Base-by-base conservation (phyloP, 1,284 basidiomycete genomes). In the Takashimella koratensis region DNA sequence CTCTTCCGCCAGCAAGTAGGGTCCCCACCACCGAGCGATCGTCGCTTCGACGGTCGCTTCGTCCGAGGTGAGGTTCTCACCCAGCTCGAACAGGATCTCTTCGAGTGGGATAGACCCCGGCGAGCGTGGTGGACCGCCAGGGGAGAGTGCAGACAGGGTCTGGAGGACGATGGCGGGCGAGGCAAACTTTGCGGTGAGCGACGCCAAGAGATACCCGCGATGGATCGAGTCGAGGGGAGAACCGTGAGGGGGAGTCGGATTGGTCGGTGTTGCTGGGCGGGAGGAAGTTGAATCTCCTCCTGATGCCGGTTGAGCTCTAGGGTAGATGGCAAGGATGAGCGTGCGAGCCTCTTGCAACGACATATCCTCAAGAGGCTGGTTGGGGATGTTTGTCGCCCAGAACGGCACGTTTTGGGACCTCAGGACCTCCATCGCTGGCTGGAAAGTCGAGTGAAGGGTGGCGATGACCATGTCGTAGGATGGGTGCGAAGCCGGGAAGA, bases 11-110 rank as follows among this genome's bases (percentile, higher is more conserved):
- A 67, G 54, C 21, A 70, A 54, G 43, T 63, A 73, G 19, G 64
- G 65, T 12, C 62, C 65, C 69, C 75, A 76, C 76, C 76, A 77
- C 47, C 71, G 60, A 6, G 61, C 59, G n/a, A 74, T 66, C 6
- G 74, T 66, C 0, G 67, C 68, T 55, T 68, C 66, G 11, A 76
- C 70, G 4, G 73, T 73, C 10, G 66, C 68, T 40, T 73, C 73
- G 52, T 76, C 76, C 44, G 67, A 64, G 3, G 75, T 76, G 50
- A 75, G 59, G 3, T 55, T 60, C 36, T 77, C 75, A 16, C 75
- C 75, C 25, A 77, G 64, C 64, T 77, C 76, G 54, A 76, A 71
- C 36, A 77, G 56, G 23, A 76, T 66, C 45, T 76, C 73, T 47
- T 73, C 68, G 6, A 77, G 63, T 4, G 71, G 67, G 11, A 76